These are phyloP conservation scores for Paramarasmius palmivorus DNA, from an alignment of 1,284 basidiomycete genomes.

Conservation along the genomic window DNA sequence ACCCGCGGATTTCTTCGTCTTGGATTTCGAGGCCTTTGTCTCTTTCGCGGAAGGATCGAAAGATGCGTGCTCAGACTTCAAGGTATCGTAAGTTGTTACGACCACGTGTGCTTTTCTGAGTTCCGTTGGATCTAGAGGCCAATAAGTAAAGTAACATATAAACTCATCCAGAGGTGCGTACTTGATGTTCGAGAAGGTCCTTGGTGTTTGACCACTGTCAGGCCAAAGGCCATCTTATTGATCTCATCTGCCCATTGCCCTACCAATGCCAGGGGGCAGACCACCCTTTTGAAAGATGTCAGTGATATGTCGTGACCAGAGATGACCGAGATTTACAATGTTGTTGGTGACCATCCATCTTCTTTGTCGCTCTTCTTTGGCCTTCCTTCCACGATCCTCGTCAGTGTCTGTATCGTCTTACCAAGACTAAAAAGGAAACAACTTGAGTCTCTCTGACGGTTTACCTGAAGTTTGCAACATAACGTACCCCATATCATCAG, in stretches of 20 bases:
- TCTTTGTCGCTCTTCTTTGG: conserved; percentile 68
- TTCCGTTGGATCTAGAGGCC: conserved; percentile 51
- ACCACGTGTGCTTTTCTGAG: conserved; percentile 75
- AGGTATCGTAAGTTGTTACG: conserved; percentile 81
- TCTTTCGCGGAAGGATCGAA: conserved; percentile 50
- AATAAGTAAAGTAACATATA: not conserved
- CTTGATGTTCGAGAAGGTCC: conserved; percentile 72
- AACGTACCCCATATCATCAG: conserved; percentile 86
- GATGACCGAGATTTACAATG: conserved; percentile 57
- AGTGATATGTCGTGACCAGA: conserved; percentile 7
- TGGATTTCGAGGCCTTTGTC: conserved; percentile 42
- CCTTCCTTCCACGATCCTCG: conserved; percentile 78
- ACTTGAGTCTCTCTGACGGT: too few relatives aligned
- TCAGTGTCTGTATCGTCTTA: conserved; percentile 91
- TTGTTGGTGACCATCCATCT: conserved; percentile 71
- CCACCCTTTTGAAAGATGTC: conserved; percentile 51
- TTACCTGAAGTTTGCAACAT: not conserved
- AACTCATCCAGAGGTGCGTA: conserved; percentile 29
- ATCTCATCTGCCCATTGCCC: conserved; percentile 92
- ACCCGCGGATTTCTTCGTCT: conserved; percentile 26
- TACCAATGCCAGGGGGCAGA: conserved; percentile 85
- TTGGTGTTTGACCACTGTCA: conserved; percentile 83
- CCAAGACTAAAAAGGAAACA: conserved; percentile 60
- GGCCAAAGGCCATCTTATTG: conserved; percentile 69
- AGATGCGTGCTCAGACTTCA: conserved; percentile 71